Evolutionary conservation across 768 basidiomycete genomes (phyloP).

Genomic region (Podaxis rugospora): DNA sequence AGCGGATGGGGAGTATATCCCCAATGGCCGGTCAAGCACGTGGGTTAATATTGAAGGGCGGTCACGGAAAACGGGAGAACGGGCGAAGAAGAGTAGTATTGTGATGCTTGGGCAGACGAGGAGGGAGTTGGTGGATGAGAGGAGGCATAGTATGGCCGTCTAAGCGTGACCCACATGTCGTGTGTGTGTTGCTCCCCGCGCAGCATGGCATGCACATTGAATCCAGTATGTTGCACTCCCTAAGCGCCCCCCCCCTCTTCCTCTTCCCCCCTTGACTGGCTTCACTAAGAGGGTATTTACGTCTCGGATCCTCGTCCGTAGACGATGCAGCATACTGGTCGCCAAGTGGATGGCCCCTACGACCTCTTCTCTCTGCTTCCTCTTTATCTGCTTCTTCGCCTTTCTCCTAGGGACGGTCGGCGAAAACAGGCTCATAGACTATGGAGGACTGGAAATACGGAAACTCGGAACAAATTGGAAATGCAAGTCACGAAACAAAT

Average conservation of each 20-base stretch:
- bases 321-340: neutral
- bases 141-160: conserved; percentile 66
- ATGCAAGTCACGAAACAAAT: neutral
- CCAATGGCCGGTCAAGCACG: conserved; percentile 22
- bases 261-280: neutral
- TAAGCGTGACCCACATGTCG: conserved; percentile 24
- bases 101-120: conserved; percentile 25
- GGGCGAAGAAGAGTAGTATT: conserved; percentile 22
- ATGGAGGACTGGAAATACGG: neutral
- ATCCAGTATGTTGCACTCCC: neutral
- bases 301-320: no score
- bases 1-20: conserved; percentile 62
- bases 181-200: neutral
- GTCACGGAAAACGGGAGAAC: conserved; percentile 30
- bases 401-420: neutral
- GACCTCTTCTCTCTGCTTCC: neutral
- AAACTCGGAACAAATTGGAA: neutral
- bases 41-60: conserved; percentile 59
- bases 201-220: neutral
- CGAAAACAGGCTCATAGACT: neutral
- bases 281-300: neutral
- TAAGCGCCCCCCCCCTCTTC: neutral
- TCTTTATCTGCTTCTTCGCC: neutral
- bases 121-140: conserved; percentile 45
- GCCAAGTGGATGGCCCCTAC: neutral